Evolutionary conservation across 192 early-diverging fungal species (phyloP).

Genomic region (Podila horticola): DNA sequence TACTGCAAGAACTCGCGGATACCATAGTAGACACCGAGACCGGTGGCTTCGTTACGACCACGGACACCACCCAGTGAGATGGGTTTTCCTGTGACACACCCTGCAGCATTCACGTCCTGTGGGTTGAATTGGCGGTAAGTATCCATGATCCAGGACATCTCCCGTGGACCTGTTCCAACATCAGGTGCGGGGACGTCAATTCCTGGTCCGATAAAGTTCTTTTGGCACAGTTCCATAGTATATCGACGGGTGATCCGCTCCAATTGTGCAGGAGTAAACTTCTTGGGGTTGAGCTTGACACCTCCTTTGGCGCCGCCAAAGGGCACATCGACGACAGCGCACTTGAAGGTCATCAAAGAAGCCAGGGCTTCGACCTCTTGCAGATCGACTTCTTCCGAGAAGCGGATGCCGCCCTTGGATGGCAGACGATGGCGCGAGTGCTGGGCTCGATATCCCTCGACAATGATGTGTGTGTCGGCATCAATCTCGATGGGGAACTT

Average conservation of each 20-base stretch:
- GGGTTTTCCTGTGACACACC: constrained; percentile 87
- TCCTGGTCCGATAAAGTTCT: constrained; percentile 87
- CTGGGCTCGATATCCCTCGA: constrained; percentile 83
- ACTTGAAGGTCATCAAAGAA: constrained; percentile 88
- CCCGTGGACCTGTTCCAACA: constrained; percentile 80
- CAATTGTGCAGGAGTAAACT: constrained; percentile 76
- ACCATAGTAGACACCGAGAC: constrained; percentile 85
- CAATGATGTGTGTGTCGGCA: constrained; percentile 71
- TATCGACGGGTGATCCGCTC: constrained; percentile 86
- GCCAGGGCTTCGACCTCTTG: constrained; percentile 87
- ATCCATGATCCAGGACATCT: constrained; percentile 91
- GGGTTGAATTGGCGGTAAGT: constrained; percentile 88
- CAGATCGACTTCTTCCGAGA: constrained; percentile 79
- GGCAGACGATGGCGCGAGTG: constrained; percentile 86
- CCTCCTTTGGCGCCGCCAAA: constrained; percentile 86
- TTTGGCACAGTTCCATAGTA: constrained; percentile 86
- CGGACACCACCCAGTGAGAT: constrained; percentile 82
- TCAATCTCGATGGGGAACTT: constrained; percentile 82
- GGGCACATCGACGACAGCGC: constrained; percentile 87
- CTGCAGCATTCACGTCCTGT: constrained; percentile 82
- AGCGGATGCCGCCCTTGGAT: constrained; percentile 87
- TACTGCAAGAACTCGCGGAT: constrained; percentile 82
- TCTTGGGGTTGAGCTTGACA: constrained; percentile 82
- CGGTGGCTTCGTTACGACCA: constrained; percentile 85
- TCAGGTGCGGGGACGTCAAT: constrained; percentile 88